These are phyloP conservation scores for Nephelium lappaceum DNA, from an alignment of 345 rosid species.

Conservation along the genomic window DNA sequence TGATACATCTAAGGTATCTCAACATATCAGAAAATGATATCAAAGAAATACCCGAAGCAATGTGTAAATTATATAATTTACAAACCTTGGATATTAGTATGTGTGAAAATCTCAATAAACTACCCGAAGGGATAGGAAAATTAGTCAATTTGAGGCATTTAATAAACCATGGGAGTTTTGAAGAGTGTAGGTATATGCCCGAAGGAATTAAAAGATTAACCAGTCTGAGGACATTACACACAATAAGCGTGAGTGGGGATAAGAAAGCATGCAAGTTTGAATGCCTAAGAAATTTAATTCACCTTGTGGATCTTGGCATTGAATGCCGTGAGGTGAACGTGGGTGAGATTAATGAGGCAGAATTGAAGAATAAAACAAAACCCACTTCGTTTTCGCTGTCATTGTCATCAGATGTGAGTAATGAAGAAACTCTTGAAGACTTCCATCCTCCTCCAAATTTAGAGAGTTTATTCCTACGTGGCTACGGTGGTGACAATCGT, in stretches of 20 bases:
- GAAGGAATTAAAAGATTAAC: conserved; percentile 14
- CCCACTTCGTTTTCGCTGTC: no score
- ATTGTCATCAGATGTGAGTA: no score
- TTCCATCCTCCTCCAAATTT: conserved; percentile 5
- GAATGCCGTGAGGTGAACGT: neutral
- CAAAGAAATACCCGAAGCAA: no score
- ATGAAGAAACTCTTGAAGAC: neutral
- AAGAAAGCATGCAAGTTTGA: no score
- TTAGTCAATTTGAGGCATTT: conserved; percentile 15
- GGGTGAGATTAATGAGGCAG: no score
- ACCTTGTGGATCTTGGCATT: neutral
- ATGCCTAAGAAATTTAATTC: neutral
- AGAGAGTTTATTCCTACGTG: neutral
- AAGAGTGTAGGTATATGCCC: neutral
- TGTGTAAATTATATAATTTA: no score
- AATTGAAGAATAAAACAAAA: no score
- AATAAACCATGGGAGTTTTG: rapidly evolving
- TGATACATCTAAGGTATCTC: no score
- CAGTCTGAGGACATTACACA: neutral
- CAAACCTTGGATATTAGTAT: neutral
- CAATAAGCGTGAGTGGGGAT: neutral
- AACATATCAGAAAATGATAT: no score
- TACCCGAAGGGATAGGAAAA: neutral
- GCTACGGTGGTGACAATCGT: neutral
- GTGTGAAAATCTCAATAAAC: neutral